Percentiles rank a stretch among this genome's conserved stretches.
Evolutionary conservation across 2,329 filamentous ascomycete genomes (phyloP).

Genomic region (Thelonectria blattea): DNA sequence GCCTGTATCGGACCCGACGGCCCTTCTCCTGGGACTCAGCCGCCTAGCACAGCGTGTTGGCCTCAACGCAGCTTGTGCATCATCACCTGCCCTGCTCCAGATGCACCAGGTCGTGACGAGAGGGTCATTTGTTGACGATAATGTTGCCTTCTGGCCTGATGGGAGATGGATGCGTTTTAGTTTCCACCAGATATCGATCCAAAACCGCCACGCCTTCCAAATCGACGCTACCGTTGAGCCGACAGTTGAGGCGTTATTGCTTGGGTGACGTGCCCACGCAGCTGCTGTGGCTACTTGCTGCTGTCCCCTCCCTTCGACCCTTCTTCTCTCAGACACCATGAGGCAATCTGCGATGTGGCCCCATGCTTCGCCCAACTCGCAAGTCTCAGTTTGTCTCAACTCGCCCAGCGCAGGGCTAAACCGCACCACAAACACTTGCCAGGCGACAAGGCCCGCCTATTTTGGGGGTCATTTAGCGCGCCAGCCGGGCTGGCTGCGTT

Average conservation of each 20-base stretch:
- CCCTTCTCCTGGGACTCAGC: constrained; percentile 5
- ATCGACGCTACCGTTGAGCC: constrained; percentile 27
- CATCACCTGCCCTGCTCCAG: constrained; percentile 15
- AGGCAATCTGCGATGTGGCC: constrained; percentile 34
- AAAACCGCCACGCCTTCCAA: constrained; percentile 28
- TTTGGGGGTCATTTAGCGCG: constrained; percentile 27
- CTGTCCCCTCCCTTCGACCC: background rate
- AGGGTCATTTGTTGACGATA: constrained; percentile 23
- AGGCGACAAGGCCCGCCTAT: constrained; percentile 27
- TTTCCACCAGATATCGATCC: constrained; percentile 24
- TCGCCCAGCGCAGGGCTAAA: constrained; percentile 21
- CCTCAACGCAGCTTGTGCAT: constrained; percentile 22
- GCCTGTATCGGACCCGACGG: constrained; percentile 11
- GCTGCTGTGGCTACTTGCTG: background rate
- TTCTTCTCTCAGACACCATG: constrained; percentile 22
- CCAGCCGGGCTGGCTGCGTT: constrained; percentile 23
- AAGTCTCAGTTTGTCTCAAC: constrained; percentile 20
- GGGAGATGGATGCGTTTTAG: constrained; percentile 25
- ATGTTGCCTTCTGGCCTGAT: constrained; percentile 24
- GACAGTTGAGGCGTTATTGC: constrained; percentile 31
- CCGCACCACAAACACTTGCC: constrained; percentile 31
- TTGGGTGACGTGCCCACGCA: constrained; percentile 22
- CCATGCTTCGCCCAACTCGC: constrained; percentile 14
- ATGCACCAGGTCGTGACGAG: constrained; percentile 11
- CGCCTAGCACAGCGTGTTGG: constrained; percentile 3